phyloP scores from a whole-genome alignment of 1,139 yeast species.

The Wickerhamomyces sp. region DNA sequence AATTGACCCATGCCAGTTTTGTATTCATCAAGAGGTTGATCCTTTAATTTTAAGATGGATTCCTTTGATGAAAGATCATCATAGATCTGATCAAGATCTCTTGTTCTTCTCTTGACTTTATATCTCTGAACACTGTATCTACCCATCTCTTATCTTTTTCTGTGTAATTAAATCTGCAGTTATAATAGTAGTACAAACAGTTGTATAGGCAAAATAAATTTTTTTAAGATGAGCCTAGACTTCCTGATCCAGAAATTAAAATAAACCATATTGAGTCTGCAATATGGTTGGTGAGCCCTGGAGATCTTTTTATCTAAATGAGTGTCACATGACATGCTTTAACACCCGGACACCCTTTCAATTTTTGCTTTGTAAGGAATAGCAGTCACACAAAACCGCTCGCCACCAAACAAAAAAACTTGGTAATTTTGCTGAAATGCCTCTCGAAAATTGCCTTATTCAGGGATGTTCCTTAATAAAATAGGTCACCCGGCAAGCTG shows the following conservation, averaged over 20 bases:
- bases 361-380: not conserved
- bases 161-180: not conserved
- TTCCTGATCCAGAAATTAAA: too few relatives aligned
- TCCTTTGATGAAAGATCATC: slow-evolving; percentile 66
- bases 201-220: slow-evolving; percentile 1
- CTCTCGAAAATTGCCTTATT: not conserved
- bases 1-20: slow-evolving; percentile 93
- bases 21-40: slow-evolving; percentile 84
- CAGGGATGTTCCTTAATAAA: too few relatives aligned
- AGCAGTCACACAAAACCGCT: slow-evolving; percentile 1
- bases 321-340: too few relatives aligned
- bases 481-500: not conserved
- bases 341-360: not conserved
- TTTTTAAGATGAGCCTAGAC: slow-evolving; percentile 13
- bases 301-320: too few relatives aligned
- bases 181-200: too few relatives aligned
- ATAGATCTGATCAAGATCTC: slow-evolving; percentile 81
- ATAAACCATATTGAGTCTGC: too few relatives aligned
- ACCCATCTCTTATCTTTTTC: slow-evolving; percentile 66
- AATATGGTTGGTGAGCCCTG: too few relatives aligned
- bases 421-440: too few relatives aligned
- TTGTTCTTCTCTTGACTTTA: slow-evolving; percentile 77
- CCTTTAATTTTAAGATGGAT: slow-evolving; percentile 55
- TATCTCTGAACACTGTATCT: slow-evolving; percentile 75
- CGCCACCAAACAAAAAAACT: not conserved